phyloP scores from a whole-genome alignment of 805 yeast species.

The Suhomyces pyralidae region DNA sequence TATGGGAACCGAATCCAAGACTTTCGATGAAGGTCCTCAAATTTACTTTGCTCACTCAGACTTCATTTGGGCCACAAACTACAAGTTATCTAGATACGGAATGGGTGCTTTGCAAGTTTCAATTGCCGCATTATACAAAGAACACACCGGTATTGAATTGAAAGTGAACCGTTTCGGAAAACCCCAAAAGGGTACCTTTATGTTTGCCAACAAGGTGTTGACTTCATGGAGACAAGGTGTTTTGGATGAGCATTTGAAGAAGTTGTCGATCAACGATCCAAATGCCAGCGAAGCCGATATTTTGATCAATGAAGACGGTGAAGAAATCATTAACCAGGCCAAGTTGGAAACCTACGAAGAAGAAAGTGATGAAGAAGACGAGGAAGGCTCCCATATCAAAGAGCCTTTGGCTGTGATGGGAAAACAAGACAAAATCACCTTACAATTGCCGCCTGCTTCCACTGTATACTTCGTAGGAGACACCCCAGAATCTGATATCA shows the following conservation, averaged over 20 bases:
- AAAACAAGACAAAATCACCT: slow-evolving; percentile 39
- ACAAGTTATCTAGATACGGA: slow-evolving; percentile 77
- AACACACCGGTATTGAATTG: slow-evolving; percentile 78
- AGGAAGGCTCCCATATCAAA: slow-evolving; percentile 4
- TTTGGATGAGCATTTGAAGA: slow-evolving; percentile 68
- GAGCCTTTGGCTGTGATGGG: slow-evolving; percentile 17
- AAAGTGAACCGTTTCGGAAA: slow-evolving; percentile 84
- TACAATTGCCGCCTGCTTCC: slow-evolving; percentile 75
- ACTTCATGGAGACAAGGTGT: slow-evolving; percentile 76
- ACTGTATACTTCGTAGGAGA: slow-evolving; percentile 89
- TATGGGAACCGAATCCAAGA: slow-evolving; percentile 76
- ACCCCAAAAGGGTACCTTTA: slow-evolving; percentile 85
- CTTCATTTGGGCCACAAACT: slow-evolving; percentile 91
- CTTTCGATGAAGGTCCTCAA: slow-evolving; percentile 74
- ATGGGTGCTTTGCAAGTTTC: slow-evolving; percentile 94
- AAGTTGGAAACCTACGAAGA: slow-evolving; percentile 36
- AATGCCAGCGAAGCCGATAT: slow-evolving; percentile 41
- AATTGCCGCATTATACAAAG: slow-evolving; percentile 78
- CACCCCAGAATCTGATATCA: slow-evolving; percentile 83
- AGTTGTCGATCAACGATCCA: slow-evolving; percentile 42
- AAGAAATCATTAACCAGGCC: slow-evolving; percentile 42
- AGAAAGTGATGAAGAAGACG: slow-evolving; percentile 27
- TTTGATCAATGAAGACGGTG: slow-evolving; percentile 43
- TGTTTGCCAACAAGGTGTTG: slow-evolving; percentile 76
- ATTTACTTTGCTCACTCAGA: slow-evolving; percentile 89